Evolutionary conservation across 306 rosid genomes (phyloP), one percentile per base, ranked within the genome.

Genomic region (Citrullus mucosospermus): DNA sequence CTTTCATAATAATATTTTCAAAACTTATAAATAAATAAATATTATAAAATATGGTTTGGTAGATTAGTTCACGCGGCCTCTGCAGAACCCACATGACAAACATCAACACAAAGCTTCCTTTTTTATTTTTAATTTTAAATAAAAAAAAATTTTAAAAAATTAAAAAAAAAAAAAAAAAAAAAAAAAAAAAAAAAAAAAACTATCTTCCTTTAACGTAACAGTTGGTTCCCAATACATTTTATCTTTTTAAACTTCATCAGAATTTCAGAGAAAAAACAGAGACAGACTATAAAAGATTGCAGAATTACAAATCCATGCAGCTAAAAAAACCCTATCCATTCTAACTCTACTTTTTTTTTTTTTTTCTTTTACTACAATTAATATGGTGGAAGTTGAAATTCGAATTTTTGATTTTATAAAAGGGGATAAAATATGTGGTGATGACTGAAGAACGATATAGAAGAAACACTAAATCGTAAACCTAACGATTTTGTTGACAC

Each of bases 21-120:
- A 36, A 14, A 34, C 39, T 28, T 13, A 6, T 4, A 46, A 43
- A 6, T 46, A 43, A 43, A 43, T 43, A 17, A 55, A 7, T 7
- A 55, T 55, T 4, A 32, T 60, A 9, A 22, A 55, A 54, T 48
- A 53, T 75, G 65, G 63, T 75, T 71, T 48, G 76, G 41, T 48
- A 71, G 76, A 71, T 71, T 71, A 30, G 59, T 25, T 71, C 76
- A 71, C 76, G 76, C 76, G 76, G 58, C 41, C 41, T 22, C 58
- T 71, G 76, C 76, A 48, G 22, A 71, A 46, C 76, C 41, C 76
- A 71, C 76, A 25, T 46, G 58, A 14, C 57, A 25, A 71, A 71
- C 18, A 38, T 17, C 15, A n/a, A 9, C 12, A 9, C 34, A 16
- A 32, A 32, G 36, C 36, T 32, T 0, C 20, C 6, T 12, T 28